A percentile compares a stretch with the other conserved stretches of the same genome.
phyloP scores from a whole-genome alignment of 495 filamentous ascomycete species.

The Xylaria bambusicola region DNA sequence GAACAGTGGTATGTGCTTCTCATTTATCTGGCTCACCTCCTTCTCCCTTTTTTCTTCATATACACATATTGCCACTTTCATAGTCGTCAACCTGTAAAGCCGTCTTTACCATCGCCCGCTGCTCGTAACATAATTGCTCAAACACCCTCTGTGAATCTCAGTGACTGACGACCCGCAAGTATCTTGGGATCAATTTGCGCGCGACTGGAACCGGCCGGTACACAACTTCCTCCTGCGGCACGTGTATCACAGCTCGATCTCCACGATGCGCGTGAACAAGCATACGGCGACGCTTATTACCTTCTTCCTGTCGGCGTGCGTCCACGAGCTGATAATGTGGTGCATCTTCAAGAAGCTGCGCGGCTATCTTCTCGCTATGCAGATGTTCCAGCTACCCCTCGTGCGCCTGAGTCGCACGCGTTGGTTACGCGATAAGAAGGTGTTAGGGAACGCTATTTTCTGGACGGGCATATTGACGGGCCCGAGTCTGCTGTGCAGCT shows the following conservation, averaged over 20 bases:
- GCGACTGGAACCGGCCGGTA: slow-evolving; percentile 75
- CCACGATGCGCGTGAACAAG: slow-evolving; percentile 65
- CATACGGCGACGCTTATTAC: slow-evolving; percentile 72
- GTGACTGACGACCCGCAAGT: slow-evolving; percentile 29
- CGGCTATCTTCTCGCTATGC: slow-evolving; percentile 68
- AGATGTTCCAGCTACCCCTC: slow-evolving; percentile 71
- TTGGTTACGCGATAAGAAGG: slow-evolving; percentile 58
- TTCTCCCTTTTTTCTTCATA: too few species aligned
- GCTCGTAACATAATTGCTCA: too few species aligned
- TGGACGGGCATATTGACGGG: slow-evolving; percentile 74
- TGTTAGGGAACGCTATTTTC: slow-evolving; percentile 71
- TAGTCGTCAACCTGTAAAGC: too few species aligned
- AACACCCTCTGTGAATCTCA: background rate
- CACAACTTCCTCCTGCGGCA: slow-evolving; percentile 73
- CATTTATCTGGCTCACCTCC: background rate
- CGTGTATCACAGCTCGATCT: slow-evolving; percentile 74
- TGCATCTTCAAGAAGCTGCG: slow-evolving; percentile 75
- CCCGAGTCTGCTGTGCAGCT: slow-evolving; percentile 68
- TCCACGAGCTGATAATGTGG: slow-evolving; percentile 77
- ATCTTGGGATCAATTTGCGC: slow-evolving; percentile 67
- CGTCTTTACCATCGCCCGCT: too few species aligned
- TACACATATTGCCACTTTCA: too few species aligned
- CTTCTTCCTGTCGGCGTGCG: slow-evolving; percentile 67
- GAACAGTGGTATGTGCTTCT: slow-evolving; percentile 45
- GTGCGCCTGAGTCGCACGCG: slow-evolving; percentile 63